These are phyloP conservation scores for Forsythia suspensa DNA, from an alignment of 257 asterid genomes.

Conservation along the genomic window DNA sequence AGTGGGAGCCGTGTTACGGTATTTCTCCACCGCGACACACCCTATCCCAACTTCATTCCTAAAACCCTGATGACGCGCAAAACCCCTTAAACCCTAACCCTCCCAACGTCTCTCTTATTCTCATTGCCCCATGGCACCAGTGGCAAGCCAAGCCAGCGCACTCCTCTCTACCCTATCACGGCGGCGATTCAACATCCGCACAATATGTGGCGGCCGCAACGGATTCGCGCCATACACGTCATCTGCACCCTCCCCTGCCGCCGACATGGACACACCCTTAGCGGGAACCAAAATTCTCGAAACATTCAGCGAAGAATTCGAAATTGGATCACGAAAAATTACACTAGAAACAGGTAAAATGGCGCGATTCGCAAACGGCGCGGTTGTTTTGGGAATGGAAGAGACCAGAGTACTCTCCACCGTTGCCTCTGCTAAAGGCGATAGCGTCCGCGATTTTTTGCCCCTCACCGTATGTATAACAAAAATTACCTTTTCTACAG, in stretches of 20 bases:
- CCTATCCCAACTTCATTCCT: no score
- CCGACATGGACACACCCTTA: conserved; percentile 35
- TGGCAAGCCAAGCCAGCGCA: conserved; percentile 60
- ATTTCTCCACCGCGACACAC: no score
- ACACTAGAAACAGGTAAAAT: conserved; percentile 80
- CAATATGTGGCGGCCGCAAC: conserved; percentile 65
- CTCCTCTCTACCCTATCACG: conserved; percentile 65
- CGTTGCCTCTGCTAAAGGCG: conserved; percentile 74
- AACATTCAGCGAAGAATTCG: conserved; percentile 78
- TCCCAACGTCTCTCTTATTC: background rate
- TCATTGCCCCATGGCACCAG: conserved; percentile 52
- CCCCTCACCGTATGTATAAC: conserved; percentile 78
- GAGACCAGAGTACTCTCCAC: conserved; percentile 92
- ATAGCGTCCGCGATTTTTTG: conserved; percentile 72
- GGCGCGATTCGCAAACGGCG: conserved; percentile 90
- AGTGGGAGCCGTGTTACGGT: no score
- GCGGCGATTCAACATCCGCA: conserved; percentile 57
- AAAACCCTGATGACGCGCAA: no score
- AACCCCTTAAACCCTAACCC: conserved; percentile 31
- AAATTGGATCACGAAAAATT: conserved; percentile 64
- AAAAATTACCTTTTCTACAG: background rate
- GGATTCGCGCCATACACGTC: conserved; percentile 47
- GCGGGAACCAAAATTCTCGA: conserved; percentile 69
- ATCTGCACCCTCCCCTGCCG: conserved; percentile 27
- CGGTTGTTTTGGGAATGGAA: conserved; percentile 81